A percentile compares a stretch with the other conserved stretches of the same genome.
These are phyloP conservation scores for Epichloe uncinata DNA, from an alignment of 2,329 filamentous ascomycete genomes.

Conservation along the genomic window DNA sequence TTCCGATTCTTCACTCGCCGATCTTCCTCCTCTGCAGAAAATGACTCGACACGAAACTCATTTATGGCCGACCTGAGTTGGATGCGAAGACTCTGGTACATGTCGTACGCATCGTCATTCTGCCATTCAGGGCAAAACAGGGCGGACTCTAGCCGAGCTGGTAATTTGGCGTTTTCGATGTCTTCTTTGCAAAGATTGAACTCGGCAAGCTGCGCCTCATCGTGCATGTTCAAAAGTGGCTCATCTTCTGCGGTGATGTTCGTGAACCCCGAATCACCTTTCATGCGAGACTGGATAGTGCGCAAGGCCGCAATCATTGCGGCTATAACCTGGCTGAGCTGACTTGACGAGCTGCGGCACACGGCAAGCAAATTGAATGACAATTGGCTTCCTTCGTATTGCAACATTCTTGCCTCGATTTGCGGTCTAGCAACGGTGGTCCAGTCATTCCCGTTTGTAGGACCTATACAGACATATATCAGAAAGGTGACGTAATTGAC, in stretches of 20 bases:
- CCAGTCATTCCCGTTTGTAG: slow-evolving; percentile 41
- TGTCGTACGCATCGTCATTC: slow-evolving; percentile 16
- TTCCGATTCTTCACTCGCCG: slow-evolving; percentile 40
- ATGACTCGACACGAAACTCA: slow-evolving; percentile 35
- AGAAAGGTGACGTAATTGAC: neutral
- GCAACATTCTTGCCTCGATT: slow-evolving; percentile 54
- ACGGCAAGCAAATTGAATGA: slow-evolving; percentile 71
- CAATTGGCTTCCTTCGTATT: slow-evolving; percentile 50
- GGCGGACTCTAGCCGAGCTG: slow-evolving; percentile 7
- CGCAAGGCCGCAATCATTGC: slow-evolving; percentile 26
- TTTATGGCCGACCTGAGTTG: slow-evolving; percentile 29
- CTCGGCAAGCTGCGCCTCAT: slow-evolving; percentile 15
- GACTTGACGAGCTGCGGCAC: slow-evolving; percentile 48
- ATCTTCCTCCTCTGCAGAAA: slow-evolving; percentile 32
- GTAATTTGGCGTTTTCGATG: slow-evolving; percentile 12
- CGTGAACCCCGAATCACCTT: slow-evolving; percentile 9
- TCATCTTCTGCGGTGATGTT: slow-evolving; percentile 12
- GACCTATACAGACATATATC: neutral
- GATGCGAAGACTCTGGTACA: slow-evolving; percentile 25
- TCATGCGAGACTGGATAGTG: slow-evolving; percentile 22
- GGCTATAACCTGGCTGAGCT: slow-evolving; percentile 33
- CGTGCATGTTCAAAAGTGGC: slow-evolving; percentile 11
- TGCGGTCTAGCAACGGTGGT: slow-evolving; percentile 47
- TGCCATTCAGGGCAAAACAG: slow-evolving; percentile 6
- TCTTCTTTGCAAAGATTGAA: slow-evolving; percentile 17